Conservation (phyloP, 2,329 filamentous ascomycete genomes). For the Arachnomyces sp. region DNA sequence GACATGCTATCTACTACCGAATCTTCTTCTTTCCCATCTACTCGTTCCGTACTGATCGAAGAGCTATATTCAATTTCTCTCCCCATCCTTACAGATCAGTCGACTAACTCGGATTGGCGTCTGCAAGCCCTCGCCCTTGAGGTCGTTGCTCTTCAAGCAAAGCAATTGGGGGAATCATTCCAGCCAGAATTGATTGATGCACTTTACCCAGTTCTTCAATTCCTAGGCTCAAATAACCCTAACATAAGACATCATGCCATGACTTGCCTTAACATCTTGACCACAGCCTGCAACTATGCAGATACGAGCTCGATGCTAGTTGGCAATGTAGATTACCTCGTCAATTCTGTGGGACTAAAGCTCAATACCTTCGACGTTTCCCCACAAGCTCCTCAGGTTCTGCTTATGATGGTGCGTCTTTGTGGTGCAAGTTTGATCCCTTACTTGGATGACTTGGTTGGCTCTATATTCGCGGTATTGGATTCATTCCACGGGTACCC, state of each 20-base stretch:
- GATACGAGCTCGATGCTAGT: constrained; percentile 72
- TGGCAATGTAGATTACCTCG: constrained; percentile 89
- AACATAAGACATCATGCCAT: constrained; percentile 73
- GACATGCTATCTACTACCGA: constrained; percentile 53
- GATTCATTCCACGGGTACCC: constrained; percentile 94
- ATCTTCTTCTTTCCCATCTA: constrained; percentile 15
- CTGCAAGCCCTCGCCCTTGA: constrained; percentile 74
- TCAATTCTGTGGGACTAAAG: constrained; percentile 82
- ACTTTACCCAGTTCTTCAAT: constrained; percentile 83
- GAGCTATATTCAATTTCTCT: constrained; percentile 38
- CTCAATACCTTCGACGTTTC: constrained; percentile 89
- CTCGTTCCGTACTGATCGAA: constrained; percentile 31
- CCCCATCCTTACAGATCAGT: constrained; percentile 33
- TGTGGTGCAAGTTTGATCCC: constrained; percentile 74
- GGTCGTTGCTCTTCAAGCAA: constrained; percentile 66
- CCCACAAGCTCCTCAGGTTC: constrained; percentile 78
- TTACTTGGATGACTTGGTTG: constrained; percentile 84
- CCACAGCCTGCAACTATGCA: constrained; percentile 62
- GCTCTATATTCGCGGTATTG: constrained; percentile 84
- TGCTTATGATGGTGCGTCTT: constrained; percentile 88
- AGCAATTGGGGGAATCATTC: constrained; percentile 58
- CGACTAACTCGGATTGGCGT: constrained; percentile 55
- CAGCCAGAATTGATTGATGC: constrained; percentile 81
- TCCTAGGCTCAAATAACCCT: constrained; percentile 63
- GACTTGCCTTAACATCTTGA: constrained; percentile 71